Conservation (phyloP, 495 filamentous ascomycete species). For the Annulohypoxylon stygium region DNA sequence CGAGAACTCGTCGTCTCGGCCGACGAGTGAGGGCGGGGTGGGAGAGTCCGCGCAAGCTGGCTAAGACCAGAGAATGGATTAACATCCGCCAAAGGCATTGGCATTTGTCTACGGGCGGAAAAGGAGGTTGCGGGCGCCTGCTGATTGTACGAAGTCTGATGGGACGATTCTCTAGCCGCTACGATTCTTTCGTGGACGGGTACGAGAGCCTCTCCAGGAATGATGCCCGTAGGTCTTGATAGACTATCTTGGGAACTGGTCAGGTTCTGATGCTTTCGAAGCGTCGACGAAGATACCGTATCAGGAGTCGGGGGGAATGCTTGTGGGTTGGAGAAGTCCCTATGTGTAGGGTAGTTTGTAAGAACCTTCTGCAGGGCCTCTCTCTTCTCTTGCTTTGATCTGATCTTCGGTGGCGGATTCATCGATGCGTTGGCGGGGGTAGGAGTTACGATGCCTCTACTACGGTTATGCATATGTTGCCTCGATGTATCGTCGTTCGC, state of each 20-base stretch:
- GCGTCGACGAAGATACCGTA: conserved; percentile 65
- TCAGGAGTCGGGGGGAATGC: conserved; percentile 67
- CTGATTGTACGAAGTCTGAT: conserved; percentile 32
- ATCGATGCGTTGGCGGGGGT: conserved; percentile 27
- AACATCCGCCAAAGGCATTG: conserved; percentile 18
- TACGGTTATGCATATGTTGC: conserved; percentile 41
- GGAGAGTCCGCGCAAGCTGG: conserved; percentile 46
- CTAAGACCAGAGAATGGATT: conserved; percentile 39
- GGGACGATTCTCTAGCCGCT: conserved; percentile 19
- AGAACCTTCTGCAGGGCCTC: conserved; percentile 57
- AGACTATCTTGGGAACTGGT: conserved; percentile 50
- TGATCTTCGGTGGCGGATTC: conserved; percentile 40
- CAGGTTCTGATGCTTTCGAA: conserved; percentile 51
- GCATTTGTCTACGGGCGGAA: conserved; percentile 42
- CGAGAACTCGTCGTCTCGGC: conserved; percentile 49
- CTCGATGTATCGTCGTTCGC: conserved; percentile 42
- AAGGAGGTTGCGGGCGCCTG: conserved; percentile 47
- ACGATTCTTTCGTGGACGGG: conserved; percentile 24
- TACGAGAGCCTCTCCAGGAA: conserved; percentile 13
- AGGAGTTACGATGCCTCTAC: conserved; percentile 42
- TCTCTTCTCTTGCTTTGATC: conserved; percentile 58
- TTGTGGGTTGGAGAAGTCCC: conserved; percentile 49
- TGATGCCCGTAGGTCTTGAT: conserved; percentile 20
- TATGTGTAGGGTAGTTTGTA: conserved; percentile 52
- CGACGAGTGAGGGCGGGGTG: conserved; percentile 51